Base-by-base conservation (phyloP, 2,329 filamentous ascomycete genomes). In the Phialophora verrucosa region DNA sequence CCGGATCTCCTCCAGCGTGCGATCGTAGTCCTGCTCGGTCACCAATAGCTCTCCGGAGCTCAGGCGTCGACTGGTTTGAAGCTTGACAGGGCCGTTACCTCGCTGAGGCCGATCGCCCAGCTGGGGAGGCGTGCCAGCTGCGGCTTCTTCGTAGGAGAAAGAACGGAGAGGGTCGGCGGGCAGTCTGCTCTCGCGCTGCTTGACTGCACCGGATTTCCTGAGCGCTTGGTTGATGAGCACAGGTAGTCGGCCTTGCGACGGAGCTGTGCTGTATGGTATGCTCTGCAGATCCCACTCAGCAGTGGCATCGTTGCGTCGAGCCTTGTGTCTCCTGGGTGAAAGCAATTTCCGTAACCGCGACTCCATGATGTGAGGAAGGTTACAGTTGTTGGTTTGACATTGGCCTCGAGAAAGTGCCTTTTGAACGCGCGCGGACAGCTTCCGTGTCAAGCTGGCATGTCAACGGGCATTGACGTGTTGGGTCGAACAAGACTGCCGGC, bases 61-160 rank as follows among this genome's bases (percentile, higher is more conserved):
- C 61, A 72, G 56, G 20, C 70, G 66, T 17, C 71, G 71, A 59
- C 68, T 71, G n/a, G 71, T 66, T 38, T 71, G 70, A 8, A 73
- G 69, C 55, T 71, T 74, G 31, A 73, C 69, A 11, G 72, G 70
- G 8, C 71, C 72, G 68, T 74, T 74, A 3, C 72, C 72, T 51
- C 70, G 66, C 17, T 71, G 67, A 50, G 71, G 72, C 25, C 59
- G 66, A 20, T 68, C 64, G 27, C 66, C 69, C 35, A 73, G 29
- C 27, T 68, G 57, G 35, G 72, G 72, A 27, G 66, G 62, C 44
- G 63, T 71, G 23, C 72, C 70, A n/a, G 71, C 59, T 5, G 59
- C 35, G 25, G 68, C 64, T 17, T 62, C 53, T 17, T 71, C 55
- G 55, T 74, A 74, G 29, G 71, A 66, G 23, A 68, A 66, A 8